Base-by-base conservation (phyloP, 2,329 filamentous ascomycete genomes). In the Raffaelea deltoideospora region DNA sequence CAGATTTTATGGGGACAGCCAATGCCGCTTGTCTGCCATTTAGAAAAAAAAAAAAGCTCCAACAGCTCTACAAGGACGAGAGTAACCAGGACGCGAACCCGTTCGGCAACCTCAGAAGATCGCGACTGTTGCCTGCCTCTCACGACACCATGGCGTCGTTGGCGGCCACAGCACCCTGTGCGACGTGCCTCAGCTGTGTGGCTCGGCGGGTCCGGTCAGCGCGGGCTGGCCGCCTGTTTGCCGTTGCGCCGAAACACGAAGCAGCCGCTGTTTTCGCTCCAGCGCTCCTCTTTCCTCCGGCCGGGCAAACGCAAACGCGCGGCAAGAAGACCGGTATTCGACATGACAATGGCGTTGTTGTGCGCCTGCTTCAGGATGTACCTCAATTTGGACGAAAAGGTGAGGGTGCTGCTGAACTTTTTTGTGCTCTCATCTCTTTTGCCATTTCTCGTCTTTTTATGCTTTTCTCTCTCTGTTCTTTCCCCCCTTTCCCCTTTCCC, bases 331-430 rank as follows among this genome's bases (percentile, higher is more conserved):
- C 51, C 33, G 48, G 53, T 39, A 53, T 54, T 37, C 50, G 53
- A 29, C 50, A 53, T 34, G 56, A 61, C 39, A 47, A 56, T 40
- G 60, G 60, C 41, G 59, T 63, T 11, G 51, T 61, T 17, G 61
- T 65, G 47, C 59, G 61, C 19, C 50, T 65, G 41, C 49, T 64
- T 9, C 42, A 53, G 37, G 56, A 64, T 38, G 53, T 65, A 13
- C 48, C 49, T 18, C 50, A 52, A 17, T 64, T 56, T 40, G 61
- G 61, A 6, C 55, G 56, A 38, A 55, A 55, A 48, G 39, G 57
- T 58, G 45, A 10, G 49, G 28, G 8, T 5, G 7, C 10, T 14
- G 14, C 8, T n/a, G 27, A n/a, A 28, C 14, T 10, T n/a, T n/a
- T n/a, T n/a, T n/a, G n/a, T n/a, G n/a, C 14, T 28, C 27, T 9